Percentiles rank a stretch among this genome's conserved stretches.
These are phyloP conservation scores for Trypethelium eluteriae DNA, from an alignment of 495 filamentous ascomycete genomes.

Conservation along the genomic window DNA sequence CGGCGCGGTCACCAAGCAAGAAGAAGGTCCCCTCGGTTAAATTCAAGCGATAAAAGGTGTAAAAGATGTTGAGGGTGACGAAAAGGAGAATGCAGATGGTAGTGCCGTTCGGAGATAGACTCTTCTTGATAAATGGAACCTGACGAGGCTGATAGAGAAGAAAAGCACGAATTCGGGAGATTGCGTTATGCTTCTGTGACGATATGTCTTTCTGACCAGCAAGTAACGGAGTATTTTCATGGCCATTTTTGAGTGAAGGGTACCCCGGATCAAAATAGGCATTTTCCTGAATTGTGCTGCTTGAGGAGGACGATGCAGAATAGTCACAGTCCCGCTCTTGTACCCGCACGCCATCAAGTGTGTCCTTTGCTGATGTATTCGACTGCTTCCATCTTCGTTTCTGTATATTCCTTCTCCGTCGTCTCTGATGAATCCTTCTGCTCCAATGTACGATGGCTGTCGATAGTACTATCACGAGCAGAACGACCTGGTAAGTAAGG, in stretches of 20 bases:
- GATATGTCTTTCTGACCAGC: not conserved
- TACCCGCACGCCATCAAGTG: not conserved
- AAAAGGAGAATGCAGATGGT: constrained; percentile 44
- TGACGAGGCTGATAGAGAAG: constrained; percentile 48
- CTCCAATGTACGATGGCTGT: constrained; percentile 26
- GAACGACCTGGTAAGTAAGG: constrained; percentile 27
- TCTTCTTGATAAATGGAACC: constrained; percentile 48
- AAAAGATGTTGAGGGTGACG: constrained; percentile 49
- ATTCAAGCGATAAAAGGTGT: constrained; percentile 44
- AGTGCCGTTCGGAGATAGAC: constrained; percentile 46
- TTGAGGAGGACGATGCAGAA: constrained; percentile 27
- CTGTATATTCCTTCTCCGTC: constrained; percentile 13
- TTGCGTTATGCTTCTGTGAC: not conserved
- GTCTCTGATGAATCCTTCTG: constrained; percentile 13
- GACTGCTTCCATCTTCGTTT: too few relatives aligned
- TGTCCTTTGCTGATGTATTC: constrained; percentile 1
- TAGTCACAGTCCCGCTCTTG: constrained; percentile 8
- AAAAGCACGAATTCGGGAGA: constrained; percentile 27
- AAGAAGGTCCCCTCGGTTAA: constrained; percentile 37
- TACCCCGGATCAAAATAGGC: constrained; percentile 19
- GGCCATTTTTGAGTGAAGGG: constrained; percentile 12
- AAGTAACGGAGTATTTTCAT: constrained; percentile 27
- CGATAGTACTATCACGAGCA: constrained; percentile 22
- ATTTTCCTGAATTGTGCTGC: constrained; percentile 28
- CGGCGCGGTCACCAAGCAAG: constrained; percentile 48